Base-by-base conservation (phyloP, 768 basidiomycete species). In the Omphalotus guepiniiformis region DNA sequence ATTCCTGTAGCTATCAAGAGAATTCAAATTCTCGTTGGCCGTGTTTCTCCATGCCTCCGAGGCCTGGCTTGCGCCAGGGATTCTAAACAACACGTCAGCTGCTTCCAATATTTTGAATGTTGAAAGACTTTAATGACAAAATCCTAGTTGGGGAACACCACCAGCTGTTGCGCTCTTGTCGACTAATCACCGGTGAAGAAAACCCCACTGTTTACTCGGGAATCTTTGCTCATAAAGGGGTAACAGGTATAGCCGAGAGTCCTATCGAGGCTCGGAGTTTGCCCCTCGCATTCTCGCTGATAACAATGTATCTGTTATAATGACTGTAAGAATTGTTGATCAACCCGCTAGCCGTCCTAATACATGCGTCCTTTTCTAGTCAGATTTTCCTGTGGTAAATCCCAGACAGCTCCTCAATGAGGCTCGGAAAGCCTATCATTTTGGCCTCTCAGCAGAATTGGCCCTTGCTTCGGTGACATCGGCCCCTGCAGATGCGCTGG, bases 21-120 rank as follows among this genome's bases (percentile, higher is more conserved):
- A 96, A 64, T 97, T 94, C 72, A 69, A 90, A 55, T 93, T 92
- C 59, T 76, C 81, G 1, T 73, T 93, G 23, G 79, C 86, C 5
- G 85, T 88, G 5, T 82, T 93, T 59, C 90, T 93, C 57, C 86
- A 90, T 58, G 93, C 92, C 6, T 83, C 90, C 46, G 92, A 95
- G 62, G 81, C 91, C 1, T 96, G 90, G 66, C 75, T 96, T n/a
- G 85, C 93, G 19, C 89, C 93, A 1, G 80, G 81, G 19, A 66
- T 86, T 3, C 67, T 97, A 51, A 94, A 92, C 64, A 70, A 77
- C 62, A 80, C 84, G 51, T 93, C 74, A 56, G 79, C 32, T 12
- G 16, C 32, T 6, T n/a, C n/a, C n/a, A n/a, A 27, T 25, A 29
- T 23, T 42, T 28, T 32, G 2, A 28, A 34, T 46, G n/a, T 7